Evolutionary conservation across 257 asterid genomes (phyloP).

Genomic region (Solanum piurae): DNA sequence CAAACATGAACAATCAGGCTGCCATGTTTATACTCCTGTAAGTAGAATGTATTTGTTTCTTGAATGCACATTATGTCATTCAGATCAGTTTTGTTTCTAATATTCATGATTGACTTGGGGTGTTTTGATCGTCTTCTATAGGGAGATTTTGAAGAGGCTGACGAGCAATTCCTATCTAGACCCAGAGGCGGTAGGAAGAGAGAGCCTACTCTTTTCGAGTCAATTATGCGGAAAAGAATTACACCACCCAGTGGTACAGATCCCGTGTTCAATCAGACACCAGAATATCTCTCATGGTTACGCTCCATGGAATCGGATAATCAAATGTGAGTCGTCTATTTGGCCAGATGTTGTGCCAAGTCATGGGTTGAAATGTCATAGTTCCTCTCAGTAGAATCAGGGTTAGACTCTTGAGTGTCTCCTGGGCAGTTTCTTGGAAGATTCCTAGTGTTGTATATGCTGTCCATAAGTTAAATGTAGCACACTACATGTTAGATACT

Average conservation of each 20-base stretch:
- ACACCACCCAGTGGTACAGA: constrained; percentile 45
- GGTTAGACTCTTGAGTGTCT: neutral
- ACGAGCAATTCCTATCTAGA: constrained; percentile 38
- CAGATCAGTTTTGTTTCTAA: neutral
- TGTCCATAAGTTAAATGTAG: neutral
- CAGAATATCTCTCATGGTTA: constrained; percentile 22
- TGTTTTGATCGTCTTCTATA: constrained; percentile 3
- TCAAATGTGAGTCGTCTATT: neutral
- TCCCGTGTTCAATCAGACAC: constrained; percentile 9
- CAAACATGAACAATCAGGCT: constrained; percentile 67
- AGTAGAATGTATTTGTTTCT: constrained; percentile 5
- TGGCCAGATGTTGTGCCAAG: neutral
- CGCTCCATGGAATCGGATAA: constrained; percentile 20
- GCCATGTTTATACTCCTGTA: constrained; percentile 56
- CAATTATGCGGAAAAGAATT: constrained; percentile 59
- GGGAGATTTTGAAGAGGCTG: constrained; percentile 75
- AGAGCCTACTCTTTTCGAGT: constrained; percentile 36
- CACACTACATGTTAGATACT: neutral
- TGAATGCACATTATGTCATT: neutral
- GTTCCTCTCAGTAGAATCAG: neutral
- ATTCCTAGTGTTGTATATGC: neutral
- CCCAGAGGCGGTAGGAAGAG: neutral
- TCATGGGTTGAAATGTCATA: neutral
- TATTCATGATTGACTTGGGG: neutral
- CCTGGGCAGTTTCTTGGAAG: neutral